A percentile compares a stretch with the other conserved stretches of the same genome.
Evolutionary conservation across 2,329 filamentous ascomycete species (phyloP).

Genomic region (Hymenoscyphus salicellus): DNA sequence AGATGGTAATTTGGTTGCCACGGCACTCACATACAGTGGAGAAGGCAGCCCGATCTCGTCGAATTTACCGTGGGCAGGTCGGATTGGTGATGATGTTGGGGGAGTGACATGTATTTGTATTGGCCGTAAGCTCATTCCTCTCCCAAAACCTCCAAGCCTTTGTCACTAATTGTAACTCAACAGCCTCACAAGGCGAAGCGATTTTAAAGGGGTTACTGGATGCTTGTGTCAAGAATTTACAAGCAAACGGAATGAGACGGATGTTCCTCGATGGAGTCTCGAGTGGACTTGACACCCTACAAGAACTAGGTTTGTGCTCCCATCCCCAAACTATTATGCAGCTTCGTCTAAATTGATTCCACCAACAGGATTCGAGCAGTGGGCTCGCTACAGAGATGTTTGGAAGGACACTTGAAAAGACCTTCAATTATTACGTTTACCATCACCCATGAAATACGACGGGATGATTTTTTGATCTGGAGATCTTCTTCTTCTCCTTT

Average conservation of each 20-base stretch:
- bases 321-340: neutral
- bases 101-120: slow-evolving; percentile 61
- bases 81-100: slow-evolving; percentile 50
- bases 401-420: slow-evolving; percentile 42
- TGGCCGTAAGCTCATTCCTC: slow-evolving; percentile 43
- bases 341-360: slow-evolving; percentile 10
- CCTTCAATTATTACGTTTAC: neutral
- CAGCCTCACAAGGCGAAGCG: slow-evolving; percentile 39
- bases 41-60: slow-evolving; percentile 45
- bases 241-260: slow-evolving; percentile 49
- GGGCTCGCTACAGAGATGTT: slow-evolving; percentile 55
- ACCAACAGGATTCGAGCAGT: slow-evolving; percentile 52
- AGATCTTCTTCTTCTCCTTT: neutral
- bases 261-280: slow-evolving; percentile 57
- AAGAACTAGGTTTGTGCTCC: slow-evolving; percentile 48
- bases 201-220: slow-evolving; percentile 54
- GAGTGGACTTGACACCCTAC: slow-evolving; percentile 49
- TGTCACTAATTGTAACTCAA: slow-evolving; percentile 9
- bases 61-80: slow-evolving; percentile 55
- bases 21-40: slow-evolving; percentile 53
- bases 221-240: slow-evolving; percentile 48
- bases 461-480: neutral
- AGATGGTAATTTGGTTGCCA: slow-evolving; percentile 48
- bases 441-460: neutral
- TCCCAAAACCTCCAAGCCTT: neutral